Conservation (phyloP, 148 eudicot genomes). For the Pouteria glomerata region DNA sequence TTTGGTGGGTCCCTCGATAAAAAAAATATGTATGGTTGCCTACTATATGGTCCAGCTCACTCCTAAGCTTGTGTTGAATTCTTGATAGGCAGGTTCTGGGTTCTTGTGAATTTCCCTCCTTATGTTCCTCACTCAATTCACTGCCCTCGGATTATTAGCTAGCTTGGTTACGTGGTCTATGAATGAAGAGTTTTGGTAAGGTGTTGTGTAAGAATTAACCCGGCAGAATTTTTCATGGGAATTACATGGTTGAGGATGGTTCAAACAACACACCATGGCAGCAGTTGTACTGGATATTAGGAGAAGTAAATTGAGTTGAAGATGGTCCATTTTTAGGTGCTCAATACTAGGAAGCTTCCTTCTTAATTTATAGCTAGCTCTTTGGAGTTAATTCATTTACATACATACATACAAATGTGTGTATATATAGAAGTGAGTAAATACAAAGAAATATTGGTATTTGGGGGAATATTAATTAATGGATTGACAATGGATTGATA, state of each 20-base stretch:
- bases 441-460: neutral
- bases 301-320: conserved; percentile 3
- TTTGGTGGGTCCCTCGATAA: too few relatives aligned
- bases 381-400: neutral
- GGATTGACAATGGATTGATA: too few relatives aligned
- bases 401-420: too few relatives aligned
- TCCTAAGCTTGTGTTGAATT: conserved; percentile 27
- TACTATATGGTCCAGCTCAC: conserved; percentile 37
- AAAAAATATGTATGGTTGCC: too few relatives aligned
- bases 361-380: neutral
- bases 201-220: neutral
- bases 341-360: neutral
- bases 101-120: conserved; percentile 41
- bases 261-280: neutral
- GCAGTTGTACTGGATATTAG: neutral
- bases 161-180: conserved; percentile 12
- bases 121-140: conserved; percentile 27
- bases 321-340: neutral
- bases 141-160: conserved; percentile 18
- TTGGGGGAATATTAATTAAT: too few relatives aligned
- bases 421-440: neutral
- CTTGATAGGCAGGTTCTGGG: conserved; percentile 46
- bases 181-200: conserved; percentile 9
- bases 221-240: too few relatives aligned
- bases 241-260: neutral